Evolutionary conservation across 176 grass and related monocot genomes (phyloP).

Genomic region (Hordeum marinum): DNA sequence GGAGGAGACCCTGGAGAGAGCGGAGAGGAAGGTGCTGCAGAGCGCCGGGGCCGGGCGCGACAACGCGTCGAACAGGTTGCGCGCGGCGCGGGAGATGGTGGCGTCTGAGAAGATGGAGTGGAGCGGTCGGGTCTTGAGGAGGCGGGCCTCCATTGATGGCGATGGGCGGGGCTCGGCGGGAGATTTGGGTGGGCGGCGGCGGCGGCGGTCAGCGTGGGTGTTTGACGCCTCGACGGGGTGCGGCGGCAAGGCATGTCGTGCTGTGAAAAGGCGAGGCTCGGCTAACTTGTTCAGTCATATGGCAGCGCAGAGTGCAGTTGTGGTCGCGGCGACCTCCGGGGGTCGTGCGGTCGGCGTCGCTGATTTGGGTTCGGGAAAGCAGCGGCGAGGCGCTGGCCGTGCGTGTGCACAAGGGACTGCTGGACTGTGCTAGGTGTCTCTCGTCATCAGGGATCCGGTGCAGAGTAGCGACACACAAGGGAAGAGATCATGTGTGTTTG

Average conservation of each 20-base stretch:
- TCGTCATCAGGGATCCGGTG: no score
- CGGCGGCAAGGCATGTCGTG: constrained; percentile 23
- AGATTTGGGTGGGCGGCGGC: not conserved
- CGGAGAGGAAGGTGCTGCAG: constrained; percentile 38
- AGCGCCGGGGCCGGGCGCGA: constrained; percentile 40
- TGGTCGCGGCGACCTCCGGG: not conserved
- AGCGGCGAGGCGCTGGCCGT: not conserved
- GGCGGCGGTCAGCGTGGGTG: not conserved
- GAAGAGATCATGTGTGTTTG: no score
- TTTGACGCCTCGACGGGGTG: constrained; percentile 5
- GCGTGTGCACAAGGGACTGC: not conserved
- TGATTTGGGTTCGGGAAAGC: not conserved
- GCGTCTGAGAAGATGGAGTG: constrained; percentile 36
- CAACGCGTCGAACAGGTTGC: constrained; percentile 65
- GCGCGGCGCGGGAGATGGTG: constrained; percentile 31
- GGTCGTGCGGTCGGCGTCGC: not conserved
- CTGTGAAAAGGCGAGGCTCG: not conserved
- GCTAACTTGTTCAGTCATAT: not conserved
- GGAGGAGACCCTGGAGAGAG: constrained; percentile 52
- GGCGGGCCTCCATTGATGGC: constrained; percentile 33
- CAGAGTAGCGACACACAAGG: no score
- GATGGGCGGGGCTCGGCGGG: not conserved
- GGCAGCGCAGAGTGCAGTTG: not conserved
- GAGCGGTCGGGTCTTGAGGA: constrained; percentile 50
- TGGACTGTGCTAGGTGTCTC: no score